phyloP scores from a whole-genome alignment of 2,329 filamentous ascomycete genomes.

The Trichoderma afroharzianum region DNA sequence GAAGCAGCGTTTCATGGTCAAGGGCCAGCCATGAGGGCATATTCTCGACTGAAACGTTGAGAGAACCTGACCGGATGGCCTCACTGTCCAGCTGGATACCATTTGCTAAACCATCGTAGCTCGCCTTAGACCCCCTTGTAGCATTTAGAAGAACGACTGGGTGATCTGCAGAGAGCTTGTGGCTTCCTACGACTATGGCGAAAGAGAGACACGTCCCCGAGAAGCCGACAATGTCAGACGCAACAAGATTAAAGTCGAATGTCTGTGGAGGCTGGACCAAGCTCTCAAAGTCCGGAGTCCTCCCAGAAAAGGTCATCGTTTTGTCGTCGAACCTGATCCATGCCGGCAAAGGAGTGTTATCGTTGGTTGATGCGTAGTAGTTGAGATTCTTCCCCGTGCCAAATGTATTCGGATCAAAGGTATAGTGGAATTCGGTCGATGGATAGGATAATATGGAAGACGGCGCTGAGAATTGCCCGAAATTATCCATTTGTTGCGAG shows the following conservation, averaged over 20 bases:
- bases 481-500: constrained; percentile 52
- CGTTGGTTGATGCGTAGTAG: constrained; percentile 73
- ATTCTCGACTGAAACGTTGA: constrained; percentile 50
- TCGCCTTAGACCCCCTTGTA: constrained; percentile 48
- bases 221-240: constrained; percentile 77
- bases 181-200: constrained; percentile 66
- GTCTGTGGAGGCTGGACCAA: constrained; percentile 65
- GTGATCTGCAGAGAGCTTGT: constrained; percentile 63
- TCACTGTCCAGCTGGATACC: constrained; percentile 57
- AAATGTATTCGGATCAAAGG: constrained; percentile 61
- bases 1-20: constrained; percentile 55
- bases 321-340: constrained; percentile 74
- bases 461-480: constrained; percentile 59
- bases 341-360: constrained; percentile 79
- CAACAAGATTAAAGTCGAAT: constrained; percentile 70
- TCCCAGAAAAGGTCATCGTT: constrained; percentile 66
- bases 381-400: constrained; percentile 50
- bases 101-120: constrained; percentile 48
- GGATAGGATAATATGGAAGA: constrained; percentile 56
- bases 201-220: constrained; percentile 63
- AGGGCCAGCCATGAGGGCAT: constrained; percentile 69
- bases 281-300: constrained; percentile 61
- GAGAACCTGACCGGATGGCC: constrained; percentile 43
- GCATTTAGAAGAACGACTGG: constrained; percentile 55
- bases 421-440: constrained; percentile 50